Conservation (phyloP, 345 rosid species). For the Diplotaxis tenuifolia region DNA sequence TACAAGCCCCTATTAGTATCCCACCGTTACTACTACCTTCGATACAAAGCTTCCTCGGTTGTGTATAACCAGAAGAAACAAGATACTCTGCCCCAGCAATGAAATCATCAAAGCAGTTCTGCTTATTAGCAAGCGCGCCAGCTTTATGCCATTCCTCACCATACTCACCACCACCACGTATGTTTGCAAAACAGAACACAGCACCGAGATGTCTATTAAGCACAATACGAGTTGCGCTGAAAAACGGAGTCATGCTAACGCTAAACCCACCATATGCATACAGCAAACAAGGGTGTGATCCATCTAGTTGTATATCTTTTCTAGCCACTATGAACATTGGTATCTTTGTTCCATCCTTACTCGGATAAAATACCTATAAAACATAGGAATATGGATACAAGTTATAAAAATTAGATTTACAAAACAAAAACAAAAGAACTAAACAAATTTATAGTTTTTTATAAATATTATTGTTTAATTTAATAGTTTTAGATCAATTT, state of each 20-base stretch:
- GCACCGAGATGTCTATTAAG: constrained; percentile 77
- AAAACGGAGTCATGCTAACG: constrained; percentile 67
- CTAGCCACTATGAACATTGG: constrained; percentile 75
- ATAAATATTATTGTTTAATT: too few relatives aligned
- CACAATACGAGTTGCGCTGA: constrained; percentile 61
- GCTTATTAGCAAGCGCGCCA: constrained; percentile 74
- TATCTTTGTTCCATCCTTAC: constrained; percentile 79
- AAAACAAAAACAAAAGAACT: too few relatives aligned
- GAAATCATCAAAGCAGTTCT: constrained; percentile 91
- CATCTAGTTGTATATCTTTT: constrained; percentile 60
- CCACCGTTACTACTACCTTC: constrained; percentile 99
- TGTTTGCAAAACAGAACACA: constrained; percentile 76
- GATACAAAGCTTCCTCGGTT: constrained; percentile 67
- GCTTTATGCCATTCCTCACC: constrained; percentile 98
- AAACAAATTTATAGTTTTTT: too few relatives aligned
- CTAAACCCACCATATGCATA: constrained; percentile 95
- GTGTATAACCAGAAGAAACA: constrained; percentile 74
- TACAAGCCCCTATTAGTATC: constrained; percentile 88
- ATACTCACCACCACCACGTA: constrained; percentile 98
- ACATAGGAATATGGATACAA: neutral
- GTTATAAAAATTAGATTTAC: too few relatives aligned
- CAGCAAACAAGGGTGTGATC: constrained; percentile 86
- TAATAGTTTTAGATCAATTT: too few relatives aligned
- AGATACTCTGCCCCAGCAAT: constrained; percentile 74
- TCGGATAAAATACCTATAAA: constrained; percentile 68